Base-by-base conservation (phyloP, 1,284 basidiomycete species). In the Cryptococcus wingfieldii region DNA sequence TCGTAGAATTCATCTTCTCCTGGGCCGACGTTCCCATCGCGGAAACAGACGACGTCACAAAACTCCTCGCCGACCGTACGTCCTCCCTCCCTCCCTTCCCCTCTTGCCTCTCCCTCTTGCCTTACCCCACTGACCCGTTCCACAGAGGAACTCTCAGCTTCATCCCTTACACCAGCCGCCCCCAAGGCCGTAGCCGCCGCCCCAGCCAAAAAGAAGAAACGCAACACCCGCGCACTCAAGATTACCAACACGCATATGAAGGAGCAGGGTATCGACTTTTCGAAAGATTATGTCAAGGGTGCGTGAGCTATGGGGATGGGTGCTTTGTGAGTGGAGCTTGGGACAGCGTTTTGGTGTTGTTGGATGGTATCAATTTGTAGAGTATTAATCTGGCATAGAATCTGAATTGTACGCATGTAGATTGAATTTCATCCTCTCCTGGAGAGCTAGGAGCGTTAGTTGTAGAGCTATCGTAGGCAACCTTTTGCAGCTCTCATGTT, bases 231-330 rank as follows among this genome's bases (percentile, higher is more conserved):
- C 10, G 60, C 66, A 1, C 60, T 75, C 58, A 77, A 77, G 67
- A 70, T 77, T 49, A 77, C 75, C 27, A 77, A 77, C 53, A 68
- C 68, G 19, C 76, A 77, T 60, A 74, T 77, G 75, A 71, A 75
- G 55, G 69, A 61, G 25, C 61, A 66, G 74, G 76, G 74, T 34
- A 72, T 76, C 64, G 74, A 76, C 59, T 72, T 77, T 43, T 70
- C 72, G n/a, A 64, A 74, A 56, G 76, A 77, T 55, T 77, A 74
- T 59, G 71, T 70, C 50, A 58, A 59, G 34, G 62, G 65, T 37
- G 47, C 60, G 34, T 66, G 49, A 47, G 31, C 31, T 8, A 10
- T 34, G 31, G 31, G 10, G 3, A 10, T 6, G 31, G 10, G 31
- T 10, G 10, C 31, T 34, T 34, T 34, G 10, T 3, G 31, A 10